These are phyloP conservation scores for Auriscalpium microsporum DNA, from an alignment of 768 basidiomycete species.

Conservation along the genomic window DNA sequence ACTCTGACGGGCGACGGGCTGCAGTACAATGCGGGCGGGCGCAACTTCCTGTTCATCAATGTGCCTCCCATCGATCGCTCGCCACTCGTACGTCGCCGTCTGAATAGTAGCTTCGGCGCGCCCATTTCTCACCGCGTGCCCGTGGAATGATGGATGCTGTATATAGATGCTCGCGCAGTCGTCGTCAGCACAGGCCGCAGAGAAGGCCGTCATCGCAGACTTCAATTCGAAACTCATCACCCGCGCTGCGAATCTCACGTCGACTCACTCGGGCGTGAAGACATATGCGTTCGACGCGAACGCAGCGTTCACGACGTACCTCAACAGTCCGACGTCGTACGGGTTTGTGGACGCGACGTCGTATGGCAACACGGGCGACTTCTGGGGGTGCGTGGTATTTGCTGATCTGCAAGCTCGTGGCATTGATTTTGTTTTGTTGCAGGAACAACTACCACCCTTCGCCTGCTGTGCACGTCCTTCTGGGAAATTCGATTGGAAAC, in stretches of 20 bases:
- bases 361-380: slow-evolving; percentile 35
- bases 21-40: slow-evolving; percentile 36
- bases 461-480: slow-evolving; percentile 23
- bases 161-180: slow-evolving; percentile 40
- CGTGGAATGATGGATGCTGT: neutral
- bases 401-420: neutral
- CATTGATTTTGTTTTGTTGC: neutral
- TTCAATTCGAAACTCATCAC: slow-evolving; percentile 45
- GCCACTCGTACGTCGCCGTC: slow-evolving; percentile 44
- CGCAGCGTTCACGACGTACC: slow-evolving; percentile 38
- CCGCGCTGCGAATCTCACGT: slow-evolving; percentile 33
- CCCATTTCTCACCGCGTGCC: slow-evolving; percentile 31
- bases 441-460: slow-evolving; percentile 50
- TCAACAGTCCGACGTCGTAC: slow-evolving; percentile 39
- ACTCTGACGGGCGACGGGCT: neutral
- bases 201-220: slow-evolving; percentile 38
- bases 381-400: slow-evolving; percentile 42
- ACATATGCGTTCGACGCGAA: slow-evolving; percentile 46
- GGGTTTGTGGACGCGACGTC: slow-evolving; percentile 48
- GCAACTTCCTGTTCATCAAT: slow-evolving; percentile 56
- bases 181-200: slow-evolving; percentile 29
- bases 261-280: slow-evolving; percentile 37
- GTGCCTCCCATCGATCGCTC: slow-evolving; percentile 53
- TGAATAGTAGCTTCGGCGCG: neutral
- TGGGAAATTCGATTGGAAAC: slow-evolving; percentile 15